These are phyloP conservation scores for Podaxis pistillaris DNA, from an alignment of 768 basidiomycete genomes.

Conservation along the genomic window DNA sequence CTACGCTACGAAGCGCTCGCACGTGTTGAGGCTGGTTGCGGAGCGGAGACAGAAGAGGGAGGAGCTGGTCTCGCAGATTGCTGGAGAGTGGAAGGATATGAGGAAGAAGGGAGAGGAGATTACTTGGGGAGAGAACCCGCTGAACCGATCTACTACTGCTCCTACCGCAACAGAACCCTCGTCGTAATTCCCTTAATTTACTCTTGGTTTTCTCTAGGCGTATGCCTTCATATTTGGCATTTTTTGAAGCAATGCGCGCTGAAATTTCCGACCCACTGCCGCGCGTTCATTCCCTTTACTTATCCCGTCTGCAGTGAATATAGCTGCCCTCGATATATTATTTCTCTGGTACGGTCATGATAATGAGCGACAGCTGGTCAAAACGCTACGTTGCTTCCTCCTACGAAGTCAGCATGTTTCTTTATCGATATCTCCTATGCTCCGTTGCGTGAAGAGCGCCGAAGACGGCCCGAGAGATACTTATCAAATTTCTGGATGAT, in stretches of 20 bases:
- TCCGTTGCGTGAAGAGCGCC: too few relatives aligned
- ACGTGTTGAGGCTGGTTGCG: constrained; percentile 41
- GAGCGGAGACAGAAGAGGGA: constrained; percentile 42
- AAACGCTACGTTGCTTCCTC: too few relatives aligned
- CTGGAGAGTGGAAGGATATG: constrained; percentile 33
- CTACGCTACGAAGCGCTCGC: constrained; percentile 43
- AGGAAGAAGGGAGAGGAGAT: constrained; percentile 29
- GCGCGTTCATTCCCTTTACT: too few relatives aligned
- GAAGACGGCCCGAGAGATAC: not conserved
- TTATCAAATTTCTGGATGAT: not conserved
- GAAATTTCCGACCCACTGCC: not conserved
- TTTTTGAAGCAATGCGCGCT: not conserved
- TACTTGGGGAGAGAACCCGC: constrained; percentile 16
- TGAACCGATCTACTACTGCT: not conserved
- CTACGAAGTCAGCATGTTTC: too few relatives aligned
- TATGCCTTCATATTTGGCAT: not conserved
- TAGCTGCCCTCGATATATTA: too few relatives aligned
- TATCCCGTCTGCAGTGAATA: too few relatives aligned
- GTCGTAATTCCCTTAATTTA: constrained; percentile 6
- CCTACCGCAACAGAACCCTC: constrained; percentile 2
- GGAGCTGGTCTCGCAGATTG: constrained; percentile 33
- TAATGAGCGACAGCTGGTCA: too few relatives aligned
- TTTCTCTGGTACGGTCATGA: too few relatives aligned
- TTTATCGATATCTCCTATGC: too few relatives aligned
- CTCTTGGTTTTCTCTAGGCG: not conserved